Evolutionary conservation across 1,284 basidiomycete genomes (phyloP), one percentile per base, ranked within the genome.

Genomic region (Cutaneotrichosporon sp.): DNA sequence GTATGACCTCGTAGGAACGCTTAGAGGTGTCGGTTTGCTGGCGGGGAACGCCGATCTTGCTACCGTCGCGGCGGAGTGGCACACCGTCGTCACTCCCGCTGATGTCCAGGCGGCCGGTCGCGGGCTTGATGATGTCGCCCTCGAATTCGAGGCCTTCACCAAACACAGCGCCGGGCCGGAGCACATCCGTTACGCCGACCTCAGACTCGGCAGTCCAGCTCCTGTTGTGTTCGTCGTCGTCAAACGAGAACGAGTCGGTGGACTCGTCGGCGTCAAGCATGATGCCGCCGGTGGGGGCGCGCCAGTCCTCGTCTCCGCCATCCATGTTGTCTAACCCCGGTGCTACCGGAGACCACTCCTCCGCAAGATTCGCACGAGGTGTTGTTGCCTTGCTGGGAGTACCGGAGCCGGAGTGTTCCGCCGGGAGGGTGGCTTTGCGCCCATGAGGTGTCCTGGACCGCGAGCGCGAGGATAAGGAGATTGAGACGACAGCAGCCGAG

Each of bases 1-100:
- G 84, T 68, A 94, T 86, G 71, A 97, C 91, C 82, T 93, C 87
- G 70, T 94, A 90, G 4, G 67, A 63, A 62, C 76, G 77, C 68
- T 75, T 76, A 55, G 58, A 61, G 59, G 61, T 32, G 57, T 57
- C 26, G 49, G 46, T 60, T 26, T 61, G 47, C 5, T 59, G 55
- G 38, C 67, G 67, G 10, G 53, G 56, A 32, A 71, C 71, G 13
- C 73, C 73, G 8, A 72, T 67, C 46, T 75, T 72, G 62, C 76
- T 78, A 18, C 75, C 76, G 47, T 74, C 77, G n/a, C 77, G 65
- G 30, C 77, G 60, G 2, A 79, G 60, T 1, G 76, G 75, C 46
- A 76, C 61, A 7, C 67, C 71, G 26, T 71, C 62, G 16, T 72
- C 71, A n/a, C 51, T 47, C 32, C 42, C 38, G 36, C 72, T 69